A percentile compares a stretch with the other conserved stretches of the same genome.
phyloP scores from a whole-genome alignment of 2,329 filamentous ascomycete species.

The Arthrobotrys musiformis region DNA sequence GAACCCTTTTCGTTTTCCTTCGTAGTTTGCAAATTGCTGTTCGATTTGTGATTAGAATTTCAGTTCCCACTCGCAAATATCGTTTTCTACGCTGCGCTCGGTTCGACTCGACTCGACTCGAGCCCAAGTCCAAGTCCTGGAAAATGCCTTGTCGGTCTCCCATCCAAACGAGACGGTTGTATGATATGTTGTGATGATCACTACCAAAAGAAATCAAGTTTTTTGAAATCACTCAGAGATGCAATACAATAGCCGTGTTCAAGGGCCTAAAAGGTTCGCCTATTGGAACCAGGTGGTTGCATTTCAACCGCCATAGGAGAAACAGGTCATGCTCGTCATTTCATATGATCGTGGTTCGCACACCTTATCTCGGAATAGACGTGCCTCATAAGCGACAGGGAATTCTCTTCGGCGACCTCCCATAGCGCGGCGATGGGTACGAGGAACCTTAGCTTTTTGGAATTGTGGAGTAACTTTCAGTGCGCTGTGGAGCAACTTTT shows the following conservation, averaged over 20 bases:
- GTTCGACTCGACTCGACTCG: no score
- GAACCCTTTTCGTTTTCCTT: conserved; percentile 1
- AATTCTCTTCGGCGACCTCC: conserved; percentile 52
- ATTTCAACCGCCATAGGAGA: conserved; percentile 39
- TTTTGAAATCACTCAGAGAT: background rate
- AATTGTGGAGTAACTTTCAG: conserved; percentile 50
- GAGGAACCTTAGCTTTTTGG: conserved; percentile 22
- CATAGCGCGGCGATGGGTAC: conserved; percentile 23
- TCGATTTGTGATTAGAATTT: background rate
- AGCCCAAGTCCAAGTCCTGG: no score
- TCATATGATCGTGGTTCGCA: conserved; percentile 12
- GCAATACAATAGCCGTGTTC: conserved; percentile 21
- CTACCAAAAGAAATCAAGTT: background rate
- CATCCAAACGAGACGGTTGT: background rate
- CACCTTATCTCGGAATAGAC: conserved; percentile 55
- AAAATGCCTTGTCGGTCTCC: background rate
- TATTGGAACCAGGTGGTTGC: conserved; percentile 40
- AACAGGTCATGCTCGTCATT: conserved; percentile 47
- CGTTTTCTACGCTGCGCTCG: background rate
- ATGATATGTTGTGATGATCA: conserved; percentile 3
- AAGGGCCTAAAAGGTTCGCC: conserved; percentile 29
- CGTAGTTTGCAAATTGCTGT: no score
- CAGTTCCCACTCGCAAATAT: background rate
- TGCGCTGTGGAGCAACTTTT: conserved; percentile 10
- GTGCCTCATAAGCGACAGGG: conserved; percentile 39